Percentiles rank a stretch among this genome's conserved stretches.
Conservation (phyloP, 2,329 filamentous ascomycete genomes). For the Curvularia hawaiiensis region DNA sequence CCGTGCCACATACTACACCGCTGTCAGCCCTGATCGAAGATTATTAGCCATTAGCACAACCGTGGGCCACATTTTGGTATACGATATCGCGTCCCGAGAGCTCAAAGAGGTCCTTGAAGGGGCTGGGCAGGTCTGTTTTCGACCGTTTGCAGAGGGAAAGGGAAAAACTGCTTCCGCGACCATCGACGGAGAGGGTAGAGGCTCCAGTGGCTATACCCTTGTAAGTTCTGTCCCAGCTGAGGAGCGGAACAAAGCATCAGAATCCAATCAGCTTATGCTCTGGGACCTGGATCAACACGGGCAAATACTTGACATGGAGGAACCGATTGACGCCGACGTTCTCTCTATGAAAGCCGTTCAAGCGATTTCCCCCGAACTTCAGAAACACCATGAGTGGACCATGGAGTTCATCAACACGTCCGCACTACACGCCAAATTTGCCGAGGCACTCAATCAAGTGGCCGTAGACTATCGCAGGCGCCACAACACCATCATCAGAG, state of each 20-base stretch:
- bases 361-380: constrained; percentile 32
- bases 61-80: not conserved
- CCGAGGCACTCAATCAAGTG: constrained; percentile 20
- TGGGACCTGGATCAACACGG: not conserved
- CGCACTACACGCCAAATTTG: constrained; percentile 27
- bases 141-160: not conserved
- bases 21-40: not conserved
- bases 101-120: not conserved
- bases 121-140: not conserved
- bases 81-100: not conserved
- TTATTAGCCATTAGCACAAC: not conserved
- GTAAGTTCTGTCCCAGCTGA: not conserved
- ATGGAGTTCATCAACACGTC: constrained; percentile 29
- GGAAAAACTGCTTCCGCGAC: not conserved
- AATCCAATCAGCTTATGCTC: not conserved
- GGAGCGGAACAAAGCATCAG: not conserved
- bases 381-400: constrained; percentile 34
- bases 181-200: not conserved
- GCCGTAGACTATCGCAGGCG: constrained; percentile 30
- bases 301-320: not conserved
- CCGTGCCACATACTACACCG: not conserved
- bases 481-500: constrained; percentile 26
- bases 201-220: not conserved
- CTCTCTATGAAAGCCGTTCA: constrained; percentile 35
- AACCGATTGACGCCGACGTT: constrained; percentile 23